phyloP scores from a whole-genome alignment of 2,329 filamentous ascomycete species.

The Ophiocordyceps polyrhachis-furcata region DNA sequence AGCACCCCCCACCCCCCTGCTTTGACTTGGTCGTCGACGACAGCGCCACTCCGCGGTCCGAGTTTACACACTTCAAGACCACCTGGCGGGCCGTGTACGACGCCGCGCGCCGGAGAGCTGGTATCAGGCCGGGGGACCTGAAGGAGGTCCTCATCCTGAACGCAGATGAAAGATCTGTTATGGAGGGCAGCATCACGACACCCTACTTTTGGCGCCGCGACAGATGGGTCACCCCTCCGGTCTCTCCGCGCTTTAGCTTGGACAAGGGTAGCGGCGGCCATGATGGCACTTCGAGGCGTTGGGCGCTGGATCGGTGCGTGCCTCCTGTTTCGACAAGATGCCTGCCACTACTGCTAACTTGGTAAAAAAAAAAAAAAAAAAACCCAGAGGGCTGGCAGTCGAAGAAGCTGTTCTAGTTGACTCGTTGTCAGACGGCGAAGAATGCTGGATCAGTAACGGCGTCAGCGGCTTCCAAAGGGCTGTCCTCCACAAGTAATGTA shows the following conservation, averaged over 20 bases:
- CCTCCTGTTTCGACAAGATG: not conserved
- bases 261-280: conserved; percentile 51
- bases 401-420: conserved; percentile 43
- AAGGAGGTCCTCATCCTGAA: conserved; percentile 66
- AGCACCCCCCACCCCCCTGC: conserved; percentile 9
- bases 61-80: conserved; percentile 78
- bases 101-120: conserved; percentile 41
- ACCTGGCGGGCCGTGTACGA: conserved; percentile 57
- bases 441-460: conserved; percentile 78
- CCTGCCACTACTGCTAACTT: not conserved
- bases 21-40: conserved; percentile 28
- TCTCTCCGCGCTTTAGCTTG: conserved; percentile 22
- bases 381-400: conserved; percentile 34
- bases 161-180: conserved; percentile 38
- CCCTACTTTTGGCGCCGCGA: conserved; percentile 60
- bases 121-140: conserved; percentile 28
- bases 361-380: conserved; percentile 6
- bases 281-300: conserved; percentile 62
- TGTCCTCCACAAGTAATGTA: conserved; percentile 9
- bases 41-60: conserved; percentile 23
- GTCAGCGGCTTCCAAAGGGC: conserved; percentile 57
- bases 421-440: conserved; percentile 51
- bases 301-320: conserved; percentile 52
- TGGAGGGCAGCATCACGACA: conserved; percentile 73
- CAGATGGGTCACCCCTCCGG: conserved; percentile 63